Evolutionary conservation across 2,329 filamentous ascomycete genomes (phyloP).

Genomic region (Coniochaeta hoffmannii): DNA sequence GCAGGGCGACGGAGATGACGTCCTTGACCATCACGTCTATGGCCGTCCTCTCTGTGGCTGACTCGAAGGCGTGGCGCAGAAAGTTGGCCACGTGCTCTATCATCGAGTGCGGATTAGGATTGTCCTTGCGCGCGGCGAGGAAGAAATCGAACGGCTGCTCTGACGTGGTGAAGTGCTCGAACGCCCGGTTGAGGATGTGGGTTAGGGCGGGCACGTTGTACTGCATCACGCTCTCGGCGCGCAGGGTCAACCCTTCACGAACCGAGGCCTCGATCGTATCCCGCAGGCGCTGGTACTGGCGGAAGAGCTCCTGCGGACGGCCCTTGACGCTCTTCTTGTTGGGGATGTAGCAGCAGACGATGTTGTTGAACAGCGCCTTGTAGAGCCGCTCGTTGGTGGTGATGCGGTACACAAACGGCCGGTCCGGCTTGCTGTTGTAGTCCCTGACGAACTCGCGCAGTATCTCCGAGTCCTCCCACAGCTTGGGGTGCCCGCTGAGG

Average conservation of each 20-base stretch:
- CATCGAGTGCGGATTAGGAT: conserved; percentile 10
- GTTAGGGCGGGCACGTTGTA: conserved; percentile 12
- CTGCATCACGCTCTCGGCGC: conserved; percentile 7
- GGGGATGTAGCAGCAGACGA: conserved; percentile 12
- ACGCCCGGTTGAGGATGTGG: conserved; percentile 12
- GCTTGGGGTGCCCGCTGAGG: neutral
- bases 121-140: conserved; percentile 10
- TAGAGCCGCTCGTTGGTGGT: conserved; percentile 3
- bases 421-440: conserved; percentile 1
- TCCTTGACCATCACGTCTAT: conserved; percentile 8
- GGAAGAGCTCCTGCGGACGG: conserved; percentile 6
- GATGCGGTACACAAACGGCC: neutral
- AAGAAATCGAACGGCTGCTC: conserved; percentile 14
- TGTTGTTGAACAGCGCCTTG: conserved; percentile 10
- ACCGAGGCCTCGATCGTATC: conserved; percentile 8
- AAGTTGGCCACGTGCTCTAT: conserved; percentile 13
- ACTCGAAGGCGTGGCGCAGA: conserved; percentile 5
- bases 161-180: conserved; percentile 11
- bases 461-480: neutral
- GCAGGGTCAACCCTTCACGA: conserved; percentile 6
- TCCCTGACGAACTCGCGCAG: neutral
- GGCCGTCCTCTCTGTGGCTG: neutral
- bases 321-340: conserved; percentile 5
- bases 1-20: conserved; percentile 4
- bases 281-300: conserved; percentile 9